Conservation (phyloP, 1,284 basidiomycete genomes). For the Golubevia pallescens region DNA sequence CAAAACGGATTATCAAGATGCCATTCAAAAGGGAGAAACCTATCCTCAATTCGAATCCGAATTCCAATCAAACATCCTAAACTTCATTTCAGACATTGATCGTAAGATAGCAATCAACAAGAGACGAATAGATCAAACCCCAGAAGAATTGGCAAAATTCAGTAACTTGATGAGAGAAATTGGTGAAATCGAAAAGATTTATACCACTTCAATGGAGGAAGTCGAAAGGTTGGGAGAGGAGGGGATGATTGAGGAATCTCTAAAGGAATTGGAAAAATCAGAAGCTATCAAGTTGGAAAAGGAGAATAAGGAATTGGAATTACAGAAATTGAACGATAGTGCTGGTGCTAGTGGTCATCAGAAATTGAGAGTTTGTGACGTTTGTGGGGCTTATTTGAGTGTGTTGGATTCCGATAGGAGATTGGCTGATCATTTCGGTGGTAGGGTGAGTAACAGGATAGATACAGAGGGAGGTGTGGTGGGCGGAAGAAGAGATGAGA, state of each 20-base stretch:
- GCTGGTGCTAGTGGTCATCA: slow-evolving; percentile 61
- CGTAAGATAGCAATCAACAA: slow-evolving; percentile 59
- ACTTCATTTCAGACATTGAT: slow-evolving; percentile 60
- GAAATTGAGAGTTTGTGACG: slow-evolving; percentile 62
- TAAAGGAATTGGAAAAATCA: slow-evolving; percentile 57
- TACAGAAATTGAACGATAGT: slow-evolving; percentile 60
- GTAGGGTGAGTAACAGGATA: slow-evolving; percentile 28
- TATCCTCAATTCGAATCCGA: slow-evolving; percentile 54
- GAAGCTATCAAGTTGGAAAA: slow-evolving; percentile 61
- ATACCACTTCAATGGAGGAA: slow-evolving; percentile 48
- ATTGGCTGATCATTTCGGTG: slow-evolving; percentile 63
- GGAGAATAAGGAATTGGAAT: slow-evolving; percentile 51
- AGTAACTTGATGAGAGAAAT: slow-evolving; percentile 60
- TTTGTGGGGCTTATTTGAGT: slow-evolving; percentile 61
- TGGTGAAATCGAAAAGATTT: slow-evolving; percentile 53
- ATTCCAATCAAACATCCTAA: slow-evolving; percentile 52
- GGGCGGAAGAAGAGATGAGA: not conserved
- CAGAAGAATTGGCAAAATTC: slow-evolving; percentile 54
- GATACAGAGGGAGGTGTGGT: not conserved
- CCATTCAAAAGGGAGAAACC: slow-evolving; percentile 36
- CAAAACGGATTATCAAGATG: slow-evolving; percentile 55
- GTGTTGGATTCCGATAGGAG: slow-evolving; percentile 61
- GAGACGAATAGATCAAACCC: slow-evolving; percentile 57
- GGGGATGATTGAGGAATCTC: slow-evolving; percentile 56
- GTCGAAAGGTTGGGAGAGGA: slow-evolving; percentile 60